Evolutionary conservation across 257 asterid species (phyloP).

Genomic region (Pogostemon cablin): DNA sequence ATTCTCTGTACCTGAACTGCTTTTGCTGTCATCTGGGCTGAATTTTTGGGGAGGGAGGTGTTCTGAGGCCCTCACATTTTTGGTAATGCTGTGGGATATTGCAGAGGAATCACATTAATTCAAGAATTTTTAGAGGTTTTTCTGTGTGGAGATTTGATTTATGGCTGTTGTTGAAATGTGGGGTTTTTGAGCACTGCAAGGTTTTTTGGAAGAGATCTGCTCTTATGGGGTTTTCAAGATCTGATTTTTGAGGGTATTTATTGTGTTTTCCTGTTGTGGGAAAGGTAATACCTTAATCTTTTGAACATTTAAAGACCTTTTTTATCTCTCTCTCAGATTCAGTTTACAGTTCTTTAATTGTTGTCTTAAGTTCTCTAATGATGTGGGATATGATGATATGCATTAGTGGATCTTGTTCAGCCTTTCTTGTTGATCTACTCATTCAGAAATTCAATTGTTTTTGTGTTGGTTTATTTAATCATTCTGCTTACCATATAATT

Average conservation of each 20-base stretch:
- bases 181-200: not conserved
- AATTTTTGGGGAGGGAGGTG: slow-evolving; percentile 10
- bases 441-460: slow-evolving; percentile 18
- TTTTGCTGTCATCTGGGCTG: slow-evolving; percentile 49
- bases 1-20: slow-evolving; percentile 52
- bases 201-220: too few relatives aligned
- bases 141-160: slow-evolving; percentile 17
- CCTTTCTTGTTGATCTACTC: slow-evolving; percentile 37
- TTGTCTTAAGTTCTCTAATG: slow-evolving; percentile 24
- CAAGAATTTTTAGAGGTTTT: slow-evolving; percentile 41
- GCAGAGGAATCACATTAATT: slow-evolving; percentile 11
- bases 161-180: slow-evolving; percentile 1
- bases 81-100: slow-evolving; percentile 40
- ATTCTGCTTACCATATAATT: slow-evolving; percentile 21
- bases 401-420: slow-evolving; percentile 39
- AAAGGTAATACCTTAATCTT: slow-evolving; percentile 46
- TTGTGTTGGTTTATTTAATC: slow-evolving; percentile 10
- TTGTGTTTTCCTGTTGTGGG: slow-evolving; percentile 34
- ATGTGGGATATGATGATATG: slow-evolving; percentile 26
- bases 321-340: slow-evolving; percentile 19
- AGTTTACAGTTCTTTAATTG: slow-evolving; percentile 5
- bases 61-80: slow-evolving; percentile 37
- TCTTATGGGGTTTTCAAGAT: slow-evolving; percentile 59
- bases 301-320: slow-evolving; percentile 6
- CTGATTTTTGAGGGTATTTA: slow-evolving; percentile 51